Conservation (phyloP, 2,329 filamentous ascomycete species). For the Trichoderma simmonsii region DNA sequence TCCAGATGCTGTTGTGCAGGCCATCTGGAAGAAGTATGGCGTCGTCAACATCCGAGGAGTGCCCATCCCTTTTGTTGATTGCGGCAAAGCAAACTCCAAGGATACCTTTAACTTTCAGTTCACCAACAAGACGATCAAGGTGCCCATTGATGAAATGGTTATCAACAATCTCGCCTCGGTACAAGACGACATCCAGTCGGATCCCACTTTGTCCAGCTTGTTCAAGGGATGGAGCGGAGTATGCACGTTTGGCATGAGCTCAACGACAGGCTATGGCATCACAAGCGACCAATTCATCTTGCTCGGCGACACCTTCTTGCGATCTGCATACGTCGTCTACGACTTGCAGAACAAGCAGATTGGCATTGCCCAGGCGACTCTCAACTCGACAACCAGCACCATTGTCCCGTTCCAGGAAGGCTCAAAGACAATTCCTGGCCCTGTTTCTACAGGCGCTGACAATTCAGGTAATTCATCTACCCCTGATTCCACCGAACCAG, state of each 20-base stretch:
- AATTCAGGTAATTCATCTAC: neutral
- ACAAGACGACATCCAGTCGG: constrained; percentile 41
- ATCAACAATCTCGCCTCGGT: constrained; percentile 40
- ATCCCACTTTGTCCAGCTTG: constrained; percentile 34
- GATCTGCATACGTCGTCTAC: constrained; percentile 57
- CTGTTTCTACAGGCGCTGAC: neutral
- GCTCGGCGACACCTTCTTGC: constrained; percentile 58
- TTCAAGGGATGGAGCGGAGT: constrained; percentile 40
- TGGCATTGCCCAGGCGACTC: constrained; percentile 51
- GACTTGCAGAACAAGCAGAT: constrained; percentile 51
- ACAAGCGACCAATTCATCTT: constrained; percentile 37
- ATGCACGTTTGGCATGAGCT: constrained; percentile 57
- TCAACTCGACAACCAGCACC: constrained; percentile 43
- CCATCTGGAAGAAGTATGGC: constrained; percentile 51
- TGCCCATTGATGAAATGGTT: constrained; percentile 53
- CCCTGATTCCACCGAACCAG: neutral
- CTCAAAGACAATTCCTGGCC: constrained; percentile 38
- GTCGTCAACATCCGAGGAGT: constrained; percentile 40
- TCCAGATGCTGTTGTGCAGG: constrained; percentile 54
- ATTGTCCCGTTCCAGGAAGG: constrained; percentile 44
- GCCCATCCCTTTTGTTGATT: constrained; percentile 52
- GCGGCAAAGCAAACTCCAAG: constrained; percentile 42
- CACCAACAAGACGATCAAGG: constrained; percentile 44
- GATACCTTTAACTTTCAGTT: constrained; percentile 52
- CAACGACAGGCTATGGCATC: constrained; percentile 34